These are phyloP conservation scores for Russula sp. DNA, from an alignment of 768 basidiomycete genomes.

Conservation along the genomic window DNA sequence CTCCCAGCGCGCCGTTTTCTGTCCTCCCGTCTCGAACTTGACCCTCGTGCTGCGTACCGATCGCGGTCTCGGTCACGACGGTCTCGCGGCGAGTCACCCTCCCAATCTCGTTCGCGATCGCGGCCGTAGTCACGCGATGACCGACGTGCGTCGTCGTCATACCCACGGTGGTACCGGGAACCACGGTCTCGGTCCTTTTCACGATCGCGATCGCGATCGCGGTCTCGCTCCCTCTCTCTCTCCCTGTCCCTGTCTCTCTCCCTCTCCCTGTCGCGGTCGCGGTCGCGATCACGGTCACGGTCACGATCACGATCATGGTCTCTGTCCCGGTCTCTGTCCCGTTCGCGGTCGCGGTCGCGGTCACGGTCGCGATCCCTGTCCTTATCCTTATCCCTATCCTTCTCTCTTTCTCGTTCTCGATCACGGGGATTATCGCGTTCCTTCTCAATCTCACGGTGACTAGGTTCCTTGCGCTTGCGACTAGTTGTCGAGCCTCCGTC, in stretches of 20 bases:
- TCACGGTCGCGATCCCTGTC: slow-evolving; percentile 33
- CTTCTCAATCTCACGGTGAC: slow-evolving; percentile 26
- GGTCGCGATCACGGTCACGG: slow-evolving; percentile 26
- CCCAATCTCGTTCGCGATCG: slow-evolving; percentile 32
- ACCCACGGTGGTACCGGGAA: slow-evolving; percentile 24
- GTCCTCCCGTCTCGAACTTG: slow-evolving; percentile 53
- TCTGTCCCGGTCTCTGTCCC: slow-evolving; percentile 5
- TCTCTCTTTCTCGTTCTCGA: slow-evolving; percentile 31
- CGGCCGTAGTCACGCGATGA: slow-evolving; percentile 26
- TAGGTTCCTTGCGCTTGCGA: slow-evolving; percentile 73
- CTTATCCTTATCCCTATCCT: slow-evolving; percentile 33
- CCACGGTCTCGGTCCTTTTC: slow-evolving; percentile 18
- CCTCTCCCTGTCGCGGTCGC: slow-evolving; percentile 28
- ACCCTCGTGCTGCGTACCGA: slow-evolving; percentile 42
- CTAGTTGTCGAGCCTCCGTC: slow-evolving; percentile 78
- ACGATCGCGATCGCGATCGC: slow-evolving; percentile 26
- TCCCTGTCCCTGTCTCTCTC: slow-evolving; percentile 32
- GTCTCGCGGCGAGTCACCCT: slow-evolving; percentile 19
- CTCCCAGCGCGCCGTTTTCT: slow-evolving; percentile 40
- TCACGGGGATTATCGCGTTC: slow-evolving; percentile 37
- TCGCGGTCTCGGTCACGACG: slow-evolving; percentile 38
- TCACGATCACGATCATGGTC: slow-evolving; percentile 24
- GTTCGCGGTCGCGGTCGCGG: slow-evolving; percentile 29
- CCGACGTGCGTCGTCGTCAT: slow-evolving; percentile 18
- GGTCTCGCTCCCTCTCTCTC: slow-evolving; percentile 29